Evolutionary conservation across 2,329 filamentous ascomycete genomes (phyloP), one percentile per base, ranked within the genome.

Genomic region (Nemania diffusa): DNA sequence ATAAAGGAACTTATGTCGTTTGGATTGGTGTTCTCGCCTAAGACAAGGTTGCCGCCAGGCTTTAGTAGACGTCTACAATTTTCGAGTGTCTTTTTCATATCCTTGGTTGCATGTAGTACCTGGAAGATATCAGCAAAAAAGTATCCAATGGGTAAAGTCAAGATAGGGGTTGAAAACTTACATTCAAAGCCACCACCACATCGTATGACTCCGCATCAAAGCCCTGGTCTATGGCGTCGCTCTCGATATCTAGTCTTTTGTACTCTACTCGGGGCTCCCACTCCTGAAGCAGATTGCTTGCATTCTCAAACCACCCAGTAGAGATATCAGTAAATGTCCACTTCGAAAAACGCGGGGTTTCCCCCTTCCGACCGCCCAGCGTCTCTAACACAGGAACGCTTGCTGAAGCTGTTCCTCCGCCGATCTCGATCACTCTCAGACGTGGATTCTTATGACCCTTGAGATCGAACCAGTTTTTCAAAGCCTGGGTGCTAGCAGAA

Each of bases 391-490:
- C 20, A n/a, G 50, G 59, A 2, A 40, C 50, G 5, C 50, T 46
- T 15, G 51, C 51, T 13, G 50, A 55, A 56, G 50, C 51, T 62
- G 59, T 56, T 48, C 59, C 59, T 27, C 59, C 59, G n/a, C 59
- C 59, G 15, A 62, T 56, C 51, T 62, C 50, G 20, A 62, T 29
- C 20, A 62, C 51, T 48, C 59, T 46, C 6, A 56, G 27, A 40
- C 59, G 50, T 22, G 59, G 59, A 27, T 62, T 62, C 40, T 62
- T 62, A 32, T 62, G 59, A 7, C 58, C 58, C 37, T 61, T 61
- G 24, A 61, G 48, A 34, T 61, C 58, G 34, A 61, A 61, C 58
- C 58, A 61, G 34, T 61, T 61, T 44, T 61, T 48, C 48, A 61
- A 52, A 48, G 44, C 24, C 17, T 32, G 48, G 32, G 34, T 44